Conservation (phyloP, 2,329 filamentous ascomycete genomes). For the Colletotrichum orchidophilum region DNA sequence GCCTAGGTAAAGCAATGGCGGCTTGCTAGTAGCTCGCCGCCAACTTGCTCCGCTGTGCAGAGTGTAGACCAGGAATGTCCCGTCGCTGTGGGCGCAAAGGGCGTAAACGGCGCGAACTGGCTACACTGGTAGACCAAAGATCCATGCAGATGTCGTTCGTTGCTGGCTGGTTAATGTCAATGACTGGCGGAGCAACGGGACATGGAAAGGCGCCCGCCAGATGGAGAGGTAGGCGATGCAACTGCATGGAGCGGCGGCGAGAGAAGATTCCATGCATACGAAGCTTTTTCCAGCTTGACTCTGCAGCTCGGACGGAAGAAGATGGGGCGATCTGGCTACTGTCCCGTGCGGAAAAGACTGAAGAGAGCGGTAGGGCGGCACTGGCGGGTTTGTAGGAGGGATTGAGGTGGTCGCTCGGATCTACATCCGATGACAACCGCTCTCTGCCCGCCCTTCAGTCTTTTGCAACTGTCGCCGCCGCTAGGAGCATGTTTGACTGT, state of each 20-base stretch:
- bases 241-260: neutral
- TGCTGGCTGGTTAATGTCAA: neutral
- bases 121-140: neutral
- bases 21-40: neutral
- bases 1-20: neutral
- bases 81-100: neutral
- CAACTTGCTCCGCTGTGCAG: neutral
- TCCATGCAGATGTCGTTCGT: neutral
- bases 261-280: neutral
- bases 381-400: too few species aligned
- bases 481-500: neutral
- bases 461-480: constrained; percentile 6
- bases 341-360: constrained; percentile 7
- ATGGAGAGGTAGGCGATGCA: neutral
- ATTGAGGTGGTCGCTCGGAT: neutral
- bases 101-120: neutral
- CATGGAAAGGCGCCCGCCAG: constrained; percentile 3
- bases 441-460: neutral
- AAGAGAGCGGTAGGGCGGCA: neutral
- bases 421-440: constrained; percentile 26
- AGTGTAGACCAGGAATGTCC: neutral
- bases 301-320: neutral
- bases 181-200: constrained; percentile 2
- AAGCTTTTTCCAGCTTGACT: neutral
- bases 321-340: neutral